A percentile compares a stretch with the other conserved stretches of the same genome.
These are phyloP conservation scores for Catharanthus roseus DNA, from an alignment of 257 asterid genomes.

Conservation along the genomic window DNA sequence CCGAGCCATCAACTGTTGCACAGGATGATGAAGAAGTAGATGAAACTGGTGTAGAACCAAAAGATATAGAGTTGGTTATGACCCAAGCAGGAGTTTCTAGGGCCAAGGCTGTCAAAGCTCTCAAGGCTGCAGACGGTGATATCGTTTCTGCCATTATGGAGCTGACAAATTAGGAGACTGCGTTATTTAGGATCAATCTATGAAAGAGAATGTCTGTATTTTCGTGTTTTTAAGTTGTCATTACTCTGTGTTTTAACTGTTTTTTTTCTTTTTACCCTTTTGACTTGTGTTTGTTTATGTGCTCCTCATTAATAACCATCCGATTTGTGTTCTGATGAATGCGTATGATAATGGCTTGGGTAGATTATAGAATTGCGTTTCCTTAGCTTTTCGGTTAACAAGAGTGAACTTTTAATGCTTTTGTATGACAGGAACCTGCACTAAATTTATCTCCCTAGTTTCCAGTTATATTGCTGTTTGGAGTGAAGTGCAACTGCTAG, in stretches of 20 bases:
- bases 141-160: slow-evolving; percentile 67
- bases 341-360: not conserved
- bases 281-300: not conserved
- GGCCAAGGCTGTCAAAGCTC: slow-evolving; percentile 43
- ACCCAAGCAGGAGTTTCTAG: slow-evolving; percentile 50
- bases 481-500: not conserved
- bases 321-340: not conserved
- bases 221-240: slow-evolving; percentile 2
- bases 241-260: not conserved
- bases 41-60: slow-evolving; percentile 55
- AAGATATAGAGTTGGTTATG: slow-evolving; percentile 62
- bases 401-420: not conserved
- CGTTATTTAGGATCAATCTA: not conserved
- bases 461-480: no score
- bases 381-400: no score
- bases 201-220: slow-evolving; percentile 4
- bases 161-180: slow-evolving; percentile 39
- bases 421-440: not conserved
- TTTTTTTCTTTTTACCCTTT: not conserved
- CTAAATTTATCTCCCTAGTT: no score
- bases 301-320: not conserved
- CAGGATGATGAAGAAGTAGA: slow-evolving; percentile 69
- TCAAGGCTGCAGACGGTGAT: slow-evolving; percentile 50
- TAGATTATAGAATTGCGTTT: not conserved
- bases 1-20: slow-evolving; percentile 29